Evolutionary conservation across 805 yeast species (phyloP).

Genomic region (Soucietia sequanensis): DNA sequence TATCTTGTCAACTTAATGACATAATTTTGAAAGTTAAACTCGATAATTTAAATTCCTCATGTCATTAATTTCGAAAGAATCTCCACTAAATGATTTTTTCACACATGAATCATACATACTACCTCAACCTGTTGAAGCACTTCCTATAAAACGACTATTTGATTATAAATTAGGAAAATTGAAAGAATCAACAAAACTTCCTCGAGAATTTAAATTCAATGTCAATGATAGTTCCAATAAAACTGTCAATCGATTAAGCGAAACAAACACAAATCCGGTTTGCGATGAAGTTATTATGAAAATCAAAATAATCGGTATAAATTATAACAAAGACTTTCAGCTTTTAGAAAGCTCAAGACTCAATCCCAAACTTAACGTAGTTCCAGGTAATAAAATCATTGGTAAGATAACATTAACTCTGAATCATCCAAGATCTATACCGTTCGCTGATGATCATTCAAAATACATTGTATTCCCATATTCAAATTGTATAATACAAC

Average conservation of each 20-base stretch:
- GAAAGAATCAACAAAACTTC: conserved; percentile 24
- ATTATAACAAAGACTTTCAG: conserved; percentile 25
- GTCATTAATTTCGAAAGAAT: background rate
- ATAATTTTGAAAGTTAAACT: too few relatives aligned
- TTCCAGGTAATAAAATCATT: conserved; percentile 34
- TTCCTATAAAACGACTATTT: conserved; percentile 27
- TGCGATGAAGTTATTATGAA: conserved; percentile 23
- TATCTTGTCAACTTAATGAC: too few relatives aligned
- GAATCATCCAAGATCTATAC: background rate
- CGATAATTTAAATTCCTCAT: too few relatives aligned
- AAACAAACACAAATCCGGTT: too few relatives aligned
- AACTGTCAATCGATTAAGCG: too few relatives aligned
- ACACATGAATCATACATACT: conserved; percentile 2
- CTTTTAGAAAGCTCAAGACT: conserved; percentile 7
- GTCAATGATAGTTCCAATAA: conserved; percentile 1
- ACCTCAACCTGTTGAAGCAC: conserved; percentile 8
- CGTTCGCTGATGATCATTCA: conserved; percentile 7
- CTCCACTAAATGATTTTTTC: background rate
- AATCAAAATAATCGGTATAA: conserved; percentile 28
- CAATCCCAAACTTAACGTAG: conserved; percentile 12
- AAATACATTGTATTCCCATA: conserved; percentile 35
- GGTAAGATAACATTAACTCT: conserved; percentile 20
- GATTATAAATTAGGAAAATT: conserved; percentile 15
- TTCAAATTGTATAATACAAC: conserved; percentile 28
- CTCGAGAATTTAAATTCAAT: conserved; percentile 19